Evolutionary conservation across 2,329 filamentous ascomycete species (phyloP), one percentile per base, ranked within the genome.

Genomic region (Fusarium oxysporum): DNA sequence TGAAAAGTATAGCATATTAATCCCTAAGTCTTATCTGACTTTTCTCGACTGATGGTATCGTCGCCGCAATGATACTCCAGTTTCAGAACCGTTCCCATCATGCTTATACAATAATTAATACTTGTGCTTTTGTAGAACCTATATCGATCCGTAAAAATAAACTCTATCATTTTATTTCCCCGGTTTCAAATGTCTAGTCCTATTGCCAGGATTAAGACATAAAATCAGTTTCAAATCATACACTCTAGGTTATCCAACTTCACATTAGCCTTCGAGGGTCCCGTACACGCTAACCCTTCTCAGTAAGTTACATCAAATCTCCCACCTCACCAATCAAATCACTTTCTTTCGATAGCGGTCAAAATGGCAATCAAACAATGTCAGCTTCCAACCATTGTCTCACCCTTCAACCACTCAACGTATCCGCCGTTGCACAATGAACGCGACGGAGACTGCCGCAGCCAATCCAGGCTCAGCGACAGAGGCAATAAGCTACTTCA

Each of bases 381-480:
- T 32, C 37, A 37, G 12, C 21, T n/a, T 25, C 28, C 13, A 19
- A 25, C 11, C 41, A 25, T 25, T 25, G 5, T 25, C 25, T 25
- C 25, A 25, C 25, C 25, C 25, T 25, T 57, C 23, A 23, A 41
- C 35, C 19, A 25, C 48, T 32, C 23, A 38, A 17, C 32, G 12
- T 19, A 13, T 19, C 41, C 40, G 12, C 12, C n/a, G 25, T 41
- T 19, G 2, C 38, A 44, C 43, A 48, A 72, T 72, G 70, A 66
- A 70, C 19, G 9, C 33, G 23, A 62, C 47, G 21, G 43, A 28
- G 13, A 23, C n/a, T 11, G 28, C 17, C 8, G 11, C 47, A 25
- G 41, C 47, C 23, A 45, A 37, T 45, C 21, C 11, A 12, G 40
- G 32, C 33, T n/a, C 28, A 14, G 25, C 8, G 2, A 3, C 21